Evolutionary conservation across 768 basidiomycete genomes (phyloP).

Genomic region (Coprinopsis cinerea): DNA sequence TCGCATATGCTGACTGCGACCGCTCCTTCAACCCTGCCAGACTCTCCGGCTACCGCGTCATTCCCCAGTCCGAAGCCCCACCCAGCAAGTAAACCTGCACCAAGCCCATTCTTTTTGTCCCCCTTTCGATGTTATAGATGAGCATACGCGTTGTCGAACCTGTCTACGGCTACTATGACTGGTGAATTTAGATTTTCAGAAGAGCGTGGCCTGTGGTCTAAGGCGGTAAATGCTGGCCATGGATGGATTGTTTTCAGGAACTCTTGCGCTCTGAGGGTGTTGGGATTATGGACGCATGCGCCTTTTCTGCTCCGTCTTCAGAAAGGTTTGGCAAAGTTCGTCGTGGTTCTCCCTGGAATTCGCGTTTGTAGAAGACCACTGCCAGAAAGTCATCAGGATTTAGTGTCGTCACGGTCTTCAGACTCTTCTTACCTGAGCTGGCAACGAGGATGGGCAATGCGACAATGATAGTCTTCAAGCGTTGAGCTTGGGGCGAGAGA

Average conservation of each 20-base stretch:
- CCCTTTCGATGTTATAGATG: not conserved
- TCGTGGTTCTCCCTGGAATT: slow-evolving; percentile 5
- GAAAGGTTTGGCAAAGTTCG: not conserved
- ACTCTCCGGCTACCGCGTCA: slow-evolving; percentile 75
- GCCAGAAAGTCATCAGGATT: not conserved
- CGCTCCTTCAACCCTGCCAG: slow-evolving; percentile 89
- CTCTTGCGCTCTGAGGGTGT: not conserved
- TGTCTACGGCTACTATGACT: not conserved
- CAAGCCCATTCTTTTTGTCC: not conserved
- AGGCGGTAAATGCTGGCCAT: too few relatives aligned
- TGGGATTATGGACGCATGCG: not conserved
- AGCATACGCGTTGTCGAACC: not conserved
- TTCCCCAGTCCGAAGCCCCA: slow-evolving; percentile 35
- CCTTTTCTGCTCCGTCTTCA: not conserved
- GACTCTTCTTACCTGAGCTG: slow-evolving; percentile 46
- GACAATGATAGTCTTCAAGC: slow-evolving; percentile 49
- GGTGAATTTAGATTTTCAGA: not conserved
- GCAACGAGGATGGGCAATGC: slow-evolving; percentile 61
- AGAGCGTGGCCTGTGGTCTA: too few relatives aligned
- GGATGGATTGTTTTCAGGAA: too few relatives aligned
- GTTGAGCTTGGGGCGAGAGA: slow-evolving; percentile 31
- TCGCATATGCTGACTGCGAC: slow-evolving; percentile 89
- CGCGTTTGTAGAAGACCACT: not conserved
- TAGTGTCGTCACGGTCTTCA: not conserved
- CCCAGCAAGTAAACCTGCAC: slow-evolving; percentile 14